Base-by-base conservation (phyloP, 2,329 filamentous ascomycete species). In the Cladosporium velox region DNA sequence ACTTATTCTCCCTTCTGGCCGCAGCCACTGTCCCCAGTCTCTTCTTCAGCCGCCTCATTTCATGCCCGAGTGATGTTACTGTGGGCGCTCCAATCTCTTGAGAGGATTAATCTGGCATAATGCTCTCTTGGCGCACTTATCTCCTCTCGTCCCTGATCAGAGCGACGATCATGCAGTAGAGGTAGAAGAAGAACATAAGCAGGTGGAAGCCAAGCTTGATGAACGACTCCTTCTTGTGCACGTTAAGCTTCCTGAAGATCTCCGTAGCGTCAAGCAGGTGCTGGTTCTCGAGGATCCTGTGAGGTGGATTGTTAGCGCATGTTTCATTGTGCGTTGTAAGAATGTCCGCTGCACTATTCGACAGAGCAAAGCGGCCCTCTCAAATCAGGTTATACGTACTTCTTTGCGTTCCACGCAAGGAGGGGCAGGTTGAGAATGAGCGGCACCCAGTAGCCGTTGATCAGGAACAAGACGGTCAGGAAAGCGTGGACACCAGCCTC, bases 151-250 rank as follows among this genome's bases (percentile, higher is more conserved):
- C 95, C 77, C 91, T 90, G 84, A 99, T 99, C 70, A 99, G 87
- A 72, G 95, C 94, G 70, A 97, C 94, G 74, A 80, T 80, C 78
- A 80, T 80, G 70, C 75, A 77, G 75, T 78, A 79, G 66, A 99
- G 90, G 84, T 99, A 99, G 88, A 98, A 99, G 89, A 99, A 99
- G 88, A 99, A 99, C 93, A 99, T 97, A 83, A 99, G 81, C 68
- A 99, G 85, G 81, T 99, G 95, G 86, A 99, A 99, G 65, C 94
- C 95, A 52, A 99, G 91, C 85, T 99, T 99, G 84, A 95, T 90
- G 81, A 99, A 99, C 0, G 95, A 98, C 88, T 99, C 95, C 93
- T 97, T 98, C 86, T 99, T 99, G 81, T 99, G 95, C 61, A 97
- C 91, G 75, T 99, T 99, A 69, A 99, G 85, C 84, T 99, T 99